phyloP scores from a whole-genome alignment of 768 basidiomycete species.

The Phlebiopsis flavidoalba region DNA sequence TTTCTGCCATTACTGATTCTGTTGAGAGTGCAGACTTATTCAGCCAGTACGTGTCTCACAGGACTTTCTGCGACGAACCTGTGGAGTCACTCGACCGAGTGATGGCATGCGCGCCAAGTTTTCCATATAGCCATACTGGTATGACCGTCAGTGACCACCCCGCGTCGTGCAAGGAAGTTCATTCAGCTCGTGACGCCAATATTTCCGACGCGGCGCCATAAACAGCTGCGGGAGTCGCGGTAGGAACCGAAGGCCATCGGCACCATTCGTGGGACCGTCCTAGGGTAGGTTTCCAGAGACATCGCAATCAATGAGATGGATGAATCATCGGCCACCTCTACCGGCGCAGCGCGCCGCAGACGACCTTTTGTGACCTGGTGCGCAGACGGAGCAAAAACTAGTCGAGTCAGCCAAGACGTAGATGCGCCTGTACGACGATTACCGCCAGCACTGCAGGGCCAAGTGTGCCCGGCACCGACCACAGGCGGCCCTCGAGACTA shows the following conservation, averaged over 20 bases:
- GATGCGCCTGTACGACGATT: neutral
- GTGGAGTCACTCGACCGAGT: neutral
- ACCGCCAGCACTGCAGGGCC: neutral
- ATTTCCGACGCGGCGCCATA: neutral
- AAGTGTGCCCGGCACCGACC: neutral
- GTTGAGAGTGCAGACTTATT: neutral
- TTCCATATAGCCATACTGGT: neutral
- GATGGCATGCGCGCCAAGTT: neutral
- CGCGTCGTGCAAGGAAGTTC: neutral
- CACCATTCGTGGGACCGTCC: neutral
- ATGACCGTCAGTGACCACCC: neutral
- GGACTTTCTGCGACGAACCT: neutral
- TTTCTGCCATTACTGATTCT: neutral
- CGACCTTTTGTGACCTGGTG: neutral
- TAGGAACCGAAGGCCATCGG: neutral
- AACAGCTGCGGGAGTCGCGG: neutral
- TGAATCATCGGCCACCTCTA: neutral
- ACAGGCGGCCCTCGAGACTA: neutral
- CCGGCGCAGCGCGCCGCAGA: neutral
- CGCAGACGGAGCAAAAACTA: neutral
- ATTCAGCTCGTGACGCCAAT: neutral
- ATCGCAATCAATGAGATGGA: neutral
- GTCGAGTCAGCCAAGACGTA: neutral
- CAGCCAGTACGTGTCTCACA: neutral
- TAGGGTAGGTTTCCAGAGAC: neutral